Evolutionary conservation across 75 land plant genomes (phyloP).

Genomic region (Selaginella moellendorffii): DNA sequence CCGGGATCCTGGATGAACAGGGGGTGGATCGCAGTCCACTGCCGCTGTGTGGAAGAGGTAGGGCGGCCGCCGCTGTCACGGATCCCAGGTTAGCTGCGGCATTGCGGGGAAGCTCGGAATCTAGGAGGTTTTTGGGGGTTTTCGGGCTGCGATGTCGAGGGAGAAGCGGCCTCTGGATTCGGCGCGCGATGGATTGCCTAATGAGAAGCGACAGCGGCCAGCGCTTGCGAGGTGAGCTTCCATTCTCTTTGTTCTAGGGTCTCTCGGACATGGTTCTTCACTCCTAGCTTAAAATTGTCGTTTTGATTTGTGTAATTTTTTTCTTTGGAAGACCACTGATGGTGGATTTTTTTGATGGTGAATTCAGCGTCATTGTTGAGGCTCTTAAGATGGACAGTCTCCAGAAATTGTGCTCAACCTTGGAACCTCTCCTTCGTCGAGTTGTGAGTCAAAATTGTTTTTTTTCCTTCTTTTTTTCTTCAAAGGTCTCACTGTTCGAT

Average conservation of each 20-base stretch:
- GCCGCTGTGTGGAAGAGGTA: neutral
- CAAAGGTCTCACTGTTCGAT: too few species aligned
- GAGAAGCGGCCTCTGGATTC: slow-evolving; percentile 1
- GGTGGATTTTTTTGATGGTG: too few species aligned
- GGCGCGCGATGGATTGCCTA: neutral
- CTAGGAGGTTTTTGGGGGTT: neutral
- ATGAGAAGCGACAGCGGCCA: neutral
- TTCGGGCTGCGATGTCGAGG: neutral
- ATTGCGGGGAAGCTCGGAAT: neutral
- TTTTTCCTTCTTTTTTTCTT: too few species aligned
- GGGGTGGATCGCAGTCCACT: neutral
- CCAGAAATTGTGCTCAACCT: slow-evolving; percentile 73
- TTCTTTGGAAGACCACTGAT: too few species aligned
- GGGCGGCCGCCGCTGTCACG: too few species aligned
- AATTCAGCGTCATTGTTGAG: slow-evolving; percentile 67
- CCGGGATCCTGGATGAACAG: neutral
- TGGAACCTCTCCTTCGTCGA: slow-evolving; percentile 80
- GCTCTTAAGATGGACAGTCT: slow-evolving; percentile 80
- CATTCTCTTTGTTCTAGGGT: too few species aligned
- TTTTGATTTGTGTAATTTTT: too few species aligned
- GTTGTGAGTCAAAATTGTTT: slow-evolving; percentile 38
- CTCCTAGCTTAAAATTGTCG: too few species aligned
- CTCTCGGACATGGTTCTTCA: too few species aligned
- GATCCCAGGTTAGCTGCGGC: neutral
- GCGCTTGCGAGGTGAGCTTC: neutral